Percentiles rank a stretch among this genome's conserved stretches.
phyloP scores from a whole-genome alignment of 345 rosid genomes.

The Lumnitzera racemosa region DNA sequence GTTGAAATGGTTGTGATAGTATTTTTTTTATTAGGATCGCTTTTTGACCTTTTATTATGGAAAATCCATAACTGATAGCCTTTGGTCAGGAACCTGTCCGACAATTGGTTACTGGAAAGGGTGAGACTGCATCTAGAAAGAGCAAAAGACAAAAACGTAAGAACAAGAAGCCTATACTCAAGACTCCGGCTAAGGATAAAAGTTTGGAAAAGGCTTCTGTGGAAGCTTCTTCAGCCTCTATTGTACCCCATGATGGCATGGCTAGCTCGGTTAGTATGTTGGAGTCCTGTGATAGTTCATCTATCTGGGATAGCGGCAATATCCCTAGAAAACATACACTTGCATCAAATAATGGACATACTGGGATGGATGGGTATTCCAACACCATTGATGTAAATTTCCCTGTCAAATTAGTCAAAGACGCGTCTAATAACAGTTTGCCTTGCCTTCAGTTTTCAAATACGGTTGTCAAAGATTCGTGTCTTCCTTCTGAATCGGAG shows the following conservation, averaged over 20 bases:
- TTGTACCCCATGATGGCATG: constrained; percentile 23
- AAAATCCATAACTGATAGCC: constrained; percentile 35
- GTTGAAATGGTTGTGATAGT: constrained; percentile 32
- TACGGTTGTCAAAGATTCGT: constrained; percentile 15
- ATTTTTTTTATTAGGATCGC: constrained; percentile 17
- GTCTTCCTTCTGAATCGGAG: constrained; percentile 18
- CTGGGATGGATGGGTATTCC: constrained; percentile 21
- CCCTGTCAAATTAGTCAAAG: constrained; percentile 20
- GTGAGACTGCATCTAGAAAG: constrained; percentile 42
- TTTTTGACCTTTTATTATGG: constrained; percentile 17
- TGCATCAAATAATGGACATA: constrained; percentile 25
- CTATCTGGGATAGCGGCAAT: constrained; percentile 13
- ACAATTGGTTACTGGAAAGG: constrained; percentile 39
- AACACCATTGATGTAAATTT: constrained; percentile 23
- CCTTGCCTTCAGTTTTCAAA: constrained; percentile 15
- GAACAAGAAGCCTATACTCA: constrained; percentile 32
- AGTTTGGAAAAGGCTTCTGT: constrained; percentile 25
- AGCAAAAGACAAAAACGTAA: constrained; percentile 58
- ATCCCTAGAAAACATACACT: constrained; percentile 8
- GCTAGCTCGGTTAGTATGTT: constrained; percentile 11
- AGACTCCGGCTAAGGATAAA: constrained; percentile 22
- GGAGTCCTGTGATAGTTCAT: constrained; percentile 22
- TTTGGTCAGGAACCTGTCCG: constrained; percentile 62
- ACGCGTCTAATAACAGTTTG: constrained; percentile 12
- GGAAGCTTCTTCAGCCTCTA: constrained; percentile 21